These are phyloP conservation scores for Vigna radiata DNA, from an alignment of 306 rosid species.

Conservation along the genomic window DNA sequence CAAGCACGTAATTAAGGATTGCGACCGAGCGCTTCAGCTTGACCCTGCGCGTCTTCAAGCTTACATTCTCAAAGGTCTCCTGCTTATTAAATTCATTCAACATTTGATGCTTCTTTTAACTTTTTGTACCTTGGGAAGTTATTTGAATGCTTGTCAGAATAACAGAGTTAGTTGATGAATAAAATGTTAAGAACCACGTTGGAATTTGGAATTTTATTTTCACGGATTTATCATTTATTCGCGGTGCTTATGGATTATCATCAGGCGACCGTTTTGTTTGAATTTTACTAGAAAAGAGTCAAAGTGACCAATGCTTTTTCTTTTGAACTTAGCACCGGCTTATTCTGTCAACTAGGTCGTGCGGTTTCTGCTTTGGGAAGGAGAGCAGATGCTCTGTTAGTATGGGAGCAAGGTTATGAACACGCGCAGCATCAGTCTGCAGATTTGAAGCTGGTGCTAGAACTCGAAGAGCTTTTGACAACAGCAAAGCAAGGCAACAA, in stretches of 20 bases:
- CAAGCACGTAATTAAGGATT: constrained; percentile 91
- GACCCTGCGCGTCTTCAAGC: constrained; percentile 80
- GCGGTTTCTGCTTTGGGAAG: constrained; percentile 81
- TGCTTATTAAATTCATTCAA: constrained; percentile 10
- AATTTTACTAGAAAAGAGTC: background rate
- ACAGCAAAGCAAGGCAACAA: constrained; percentile 57
- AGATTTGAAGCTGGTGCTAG: constrained; percentile 86
- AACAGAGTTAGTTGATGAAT: constrained; percentile 1
- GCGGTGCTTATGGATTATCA: background rate
- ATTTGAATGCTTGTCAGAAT: constrained; percentile 20
- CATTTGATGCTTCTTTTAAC: constrained; percentile 29
- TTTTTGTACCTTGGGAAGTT: constrained; percentile 15
- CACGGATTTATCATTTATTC: constrained; percentile 17
- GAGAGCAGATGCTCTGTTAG: constrained; percentile 77
- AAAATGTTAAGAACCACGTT: background rate
- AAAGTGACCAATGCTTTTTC: constrained; percentile 3
- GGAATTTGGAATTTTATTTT: constrained; percentile 12
- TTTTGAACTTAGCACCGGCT: constrained; percentile 34
- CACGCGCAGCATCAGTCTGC: constrained; percentile 71
- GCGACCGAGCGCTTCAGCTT: constrained; percentile 83
- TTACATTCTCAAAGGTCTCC: constrained; percentile 80
- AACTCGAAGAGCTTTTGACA: constrained; percentile 79
- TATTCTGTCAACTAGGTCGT: constrained; percentile 58
- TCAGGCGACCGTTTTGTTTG: background rate
- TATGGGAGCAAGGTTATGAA: constrained; percentile 89